A percentile compares a stretch with the other conserved stretches of the same genome.
phyloP scores from a whole-genome alignment of 192 early-diverging fungal species.

The Dissophora ornata region DNA sequence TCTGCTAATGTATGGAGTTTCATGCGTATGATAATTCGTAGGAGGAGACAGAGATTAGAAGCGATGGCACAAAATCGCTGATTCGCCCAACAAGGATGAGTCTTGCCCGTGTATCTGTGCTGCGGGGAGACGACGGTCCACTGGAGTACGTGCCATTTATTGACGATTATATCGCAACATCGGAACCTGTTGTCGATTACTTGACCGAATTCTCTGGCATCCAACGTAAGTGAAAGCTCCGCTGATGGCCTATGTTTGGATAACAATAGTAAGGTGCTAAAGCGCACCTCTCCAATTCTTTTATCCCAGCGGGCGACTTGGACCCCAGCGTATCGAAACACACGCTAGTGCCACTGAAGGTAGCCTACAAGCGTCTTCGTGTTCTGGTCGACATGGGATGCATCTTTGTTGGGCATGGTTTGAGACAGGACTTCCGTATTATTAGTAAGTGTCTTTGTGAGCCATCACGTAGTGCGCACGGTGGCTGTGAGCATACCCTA shows the following conservation, averaged over 20 bases:
- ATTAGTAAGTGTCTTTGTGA: constrained; percentile 74
- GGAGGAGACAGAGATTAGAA: constrained; percentile 90
- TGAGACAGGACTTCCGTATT: constrained; percentile 95
- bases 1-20: no score
- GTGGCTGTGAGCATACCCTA: no score
- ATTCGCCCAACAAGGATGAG: constrained; percentile 83
- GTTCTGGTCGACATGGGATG: constrained; percentile 91
- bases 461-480: no score
- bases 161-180: constrained; percentile 93
- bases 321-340: constrained; percentile 75
- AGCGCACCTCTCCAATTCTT: background rate
- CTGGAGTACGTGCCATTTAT: constrained; percentile 88
- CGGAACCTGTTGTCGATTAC: constrained; percentile 90
- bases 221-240: constrained; percentile 60
- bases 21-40: background rate
- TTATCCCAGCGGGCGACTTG: constrained; percentile 78
- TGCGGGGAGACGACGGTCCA: constrained; percentile 80
- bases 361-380: constrained; percentile 93
- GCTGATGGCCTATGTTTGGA: background rate
- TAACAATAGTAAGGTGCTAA: no score
- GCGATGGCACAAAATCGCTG: constrained; percentile 90
- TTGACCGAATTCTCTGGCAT: constrained; percentile 96
- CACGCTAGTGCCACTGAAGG: constrained; percentile 90
- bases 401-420: constrained; percentile 93
- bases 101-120: constrained; percentile 90